These are phyloP conservation scores for Xylariaceae sp. DNA, from an alignment of 2,329 filamentous ascomycete genomes.

Conservation along the genomic window DNA sequence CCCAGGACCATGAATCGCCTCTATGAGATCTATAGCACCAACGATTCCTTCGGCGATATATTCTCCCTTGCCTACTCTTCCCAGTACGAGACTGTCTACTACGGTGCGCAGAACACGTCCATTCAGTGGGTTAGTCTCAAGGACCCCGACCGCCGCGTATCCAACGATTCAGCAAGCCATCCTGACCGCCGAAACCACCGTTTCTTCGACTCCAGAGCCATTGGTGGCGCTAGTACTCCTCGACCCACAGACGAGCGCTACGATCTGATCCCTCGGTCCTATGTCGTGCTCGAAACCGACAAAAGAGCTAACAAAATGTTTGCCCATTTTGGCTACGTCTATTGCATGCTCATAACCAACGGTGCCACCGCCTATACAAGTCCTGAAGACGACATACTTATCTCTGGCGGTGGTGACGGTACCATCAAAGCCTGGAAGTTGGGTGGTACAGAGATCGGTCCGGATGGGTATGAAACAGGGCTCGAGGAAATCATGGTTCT, in stretches of 20 bases:
- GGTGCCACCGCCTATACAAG: slow-evolving; percentile 72
- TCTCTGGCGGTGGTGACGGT: slow-evolving; percentile 93
- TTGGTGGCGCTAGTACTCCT: slow-evolving; percentile 81
- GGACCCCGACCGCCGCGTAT: slow-evolving; percentile 65
- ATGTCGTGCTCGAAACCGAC: slow-evolving; percentile 77
- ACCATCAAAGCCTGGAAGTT: slow-evolving; percentile 94
- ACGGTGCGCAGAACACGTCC: slow-evolving; percentile 92
- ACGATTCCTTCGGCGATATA: slow-evolving; percentile 90
- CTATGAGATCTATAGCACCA: slow-evolving; percentile 90
- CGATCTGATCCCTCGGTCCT: slow-evolving; percentile 59
- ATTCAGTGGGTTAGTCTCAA: slow-evolving; percentile 90
- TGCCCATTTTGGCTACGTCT: slow-evolving; percentile 94
- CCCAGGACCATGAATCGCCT: slow-evolving; percentile 76
- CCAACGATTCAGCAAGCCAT: slow-evolving; percentile 70
- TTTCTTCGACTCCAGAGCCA: slow-evolving; percentile 91
- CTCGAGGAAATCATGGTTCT: slow-evolving; percentile 74
- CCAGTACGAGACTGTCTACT: slow-evolving; percentile 80
- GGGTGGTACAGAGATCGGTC: slow-evolving; percentile 50
- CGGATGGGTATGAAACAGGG: slow-evolving; percentile 62
- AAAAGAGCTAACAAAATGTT: slow-evolving; percentile 83
- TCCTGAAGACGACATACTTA: slow-evolving; percentile 77
- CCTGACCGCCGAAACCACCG: slow-evolving; percentile 80
- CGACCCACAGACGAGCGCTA: slow-evolving; percentile 69
- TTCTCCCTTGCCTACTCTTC: slow-evolving; percentile 93
- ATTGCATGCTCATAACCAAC: slow-evolving; percentile 88